Evolutionary conservation across 2,329 filamentous ascomycete species (phyloP).

Genomic region (Trichothecium sympodiale): DNA sequence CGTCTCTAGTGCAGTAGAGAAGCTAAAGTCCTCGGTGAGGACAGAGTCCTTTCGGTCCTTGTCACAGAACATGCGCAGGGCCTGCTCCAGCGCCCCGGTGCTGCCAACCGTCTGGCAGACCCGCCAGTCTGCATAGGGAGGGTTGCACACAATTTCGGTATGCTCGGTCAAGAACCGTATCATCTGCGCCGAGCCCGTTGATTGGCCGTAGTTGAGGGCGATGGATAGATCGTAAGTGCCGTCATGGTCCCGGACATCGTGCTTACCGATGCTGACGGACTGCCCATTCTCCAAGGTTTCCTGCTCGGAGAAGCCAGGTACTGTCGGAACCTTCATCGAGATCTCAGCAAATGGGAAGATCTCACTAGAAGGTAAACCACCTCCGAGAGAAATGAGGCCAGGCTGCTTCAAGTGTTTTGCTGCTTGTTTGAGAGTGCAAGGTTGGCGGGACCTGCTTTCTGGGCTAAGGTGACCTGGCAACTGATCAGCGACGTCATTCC

Average conservation of each 20-base stretch:
- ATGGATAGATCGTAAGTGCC: constrained; percentile 64
- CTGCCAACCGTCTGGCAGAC: constrained; percentile 76
- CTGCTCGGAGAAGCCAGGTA: constrained; percentile 59
- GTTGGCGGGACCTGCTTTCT: constrained; percentile 50
- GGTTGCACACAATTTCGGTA: constrained; percentile 79
- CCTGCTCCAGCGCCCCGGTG: constrained; percentile 76
- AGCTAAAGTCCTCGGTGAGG: constrained; percentile 85
- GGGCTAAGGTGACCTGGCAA: constrained; percentile 42
- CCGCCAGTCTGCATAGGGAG: constrained; percentile 84
- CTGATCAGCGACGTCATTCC: no score
- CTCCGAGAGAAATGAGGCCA: constrained; percentile 82
- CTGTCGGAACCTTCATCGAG: constrained; percentile 58
- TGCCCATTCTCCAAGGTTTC: constrained; percentile 51
- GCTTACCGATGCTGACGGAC: constrained; percentile 62
- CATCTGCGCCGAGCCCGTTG: constrained; percentile 75
- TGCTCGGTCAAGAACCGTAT: constrained; percentile 89
- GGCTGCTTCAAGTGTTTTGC: constrained; percentile 70
- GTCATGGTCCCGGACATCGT: constrained; percentile 54
- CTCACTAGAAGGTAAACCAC: constrained; percentile 76
- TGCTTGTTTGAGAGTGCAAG: constrained; percentile 70
- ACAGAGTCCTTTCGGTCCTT: constrained; percentile 61
- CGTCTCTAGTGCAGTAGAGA: constrained; percentile 59
- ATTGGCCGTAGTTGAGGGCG: constrained; percentile 87
- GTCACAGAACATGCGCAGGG: constrained; percentile 69
- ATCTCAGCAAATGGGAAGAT: constrained; percentile 88